Base-by-base conservation (phyloP, 2,329 filamentous ascomycete species). In the Chalaropsis ovoidea region DNA sequence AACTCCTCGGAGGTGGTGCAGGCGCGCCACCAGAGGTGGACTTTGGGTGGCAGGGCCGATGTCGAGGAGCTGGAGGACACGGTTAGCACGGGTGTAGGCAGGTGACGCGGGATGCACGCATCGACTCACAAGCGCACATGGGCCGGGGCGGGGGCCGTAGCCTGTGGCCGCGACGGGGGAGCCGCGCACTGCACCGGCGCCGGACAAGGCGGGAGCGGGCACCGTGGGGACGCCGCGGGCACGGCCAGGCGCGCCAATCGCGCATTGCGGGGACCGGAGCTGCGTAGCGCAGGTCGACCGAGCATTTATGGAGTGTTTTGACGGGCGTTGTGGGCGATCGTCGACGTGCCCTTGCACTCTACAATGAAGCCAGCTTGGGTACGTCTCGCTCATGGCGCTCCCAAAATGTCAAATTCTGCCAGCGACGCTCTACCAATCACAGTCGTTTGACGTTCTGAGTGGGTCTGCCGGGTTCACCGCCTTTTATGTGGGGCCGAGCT, bases 1-100 rank as follows among this genome's bases (percentile, higher is more conserved):
- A 67, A 67, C 43, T 67, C 66, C 47, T 67, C 66, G 4, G 63
- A 65, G 27, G 63, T 62, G 22, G 17, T 49, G 35, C 66, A 67
- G 15, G 58, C 63, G 27, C 66, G 63, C 66, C 66, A 67, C 66
- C 66, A 67, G 15, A 67, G 61, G 17, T 62, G 61, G 42, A 62
- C 19, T 17, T 62, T 62, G 6, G 45, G 45, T 13, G 11, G 15
- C n/a, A 15, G 22, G 10, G 43, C 27, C n/a, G 47, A 8, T 35
- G 66, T 67, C n/a, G 63, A 65, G 15, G 49, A 11, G n/a, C 66
- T 67, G 24, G 27, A 22, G 63, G 15, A 15, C 11, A 24, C n/a
- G 17, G 7, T 63, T 35, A 65, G 41, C 17, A 41, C 22, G 47
- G 4, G 13, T 24, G 13, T 6, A 31, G 31, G 31, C 31, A 31